phyloP scores from a whole-genome alignment of 257 asterid species.

The Scutellaria minor region DNA sequence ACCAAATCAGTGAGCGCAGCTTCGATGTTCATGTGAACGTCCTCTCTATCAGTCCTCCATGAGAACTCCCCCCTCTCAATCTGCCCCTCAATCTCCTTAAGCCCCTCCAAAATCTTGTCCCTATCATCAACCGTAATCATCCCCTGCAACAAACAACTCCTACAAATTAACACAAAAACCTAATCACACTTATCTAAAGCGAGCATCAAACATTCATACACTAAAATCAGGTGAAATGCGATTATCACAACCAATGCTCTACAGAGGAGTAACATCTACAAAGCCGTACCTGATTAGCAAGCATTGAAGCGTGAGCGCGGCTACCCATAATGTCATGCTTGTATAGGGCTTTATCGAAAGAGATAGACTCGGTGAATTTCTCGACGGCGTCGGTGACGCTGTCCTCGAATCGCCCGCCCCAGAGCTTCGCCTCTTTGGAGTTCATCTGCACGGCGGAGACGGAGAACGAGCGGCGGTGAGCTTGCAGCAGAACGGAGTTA shows the following conservation, averaged over 20 bases:
- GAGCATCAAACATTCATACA: background rate
- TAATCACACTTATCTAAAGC: background rate
- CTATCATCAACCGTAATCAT: conserved; percentile 79
- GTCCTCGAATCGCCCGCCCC: conserved; percentile 98
- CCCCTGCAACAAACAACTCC: conserved; percentile 49
- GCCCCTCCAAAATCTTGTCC: conserved; percentile 70
- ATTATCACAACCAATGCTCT: background rate
- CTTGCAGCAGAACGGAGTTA: background rate
- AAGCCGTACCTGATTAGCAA: conserved; percentile 67
- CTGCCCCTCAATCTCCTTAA: conserved; percentile 68
- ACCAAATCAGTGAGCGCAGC: conserved; percentile 93
- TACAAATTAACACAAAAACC: background rate
- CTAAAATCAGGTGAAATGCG: background rate
- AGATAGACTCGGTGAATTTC: conserved; percentile 92
- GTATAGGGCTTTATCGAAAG: conserved; percentile 83
- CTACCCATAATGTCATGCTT: conserved; percentile 97
- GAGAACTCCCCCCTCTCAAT: conserved; percentile 75
- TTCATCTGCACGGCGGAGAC: conserved; percentile 50
- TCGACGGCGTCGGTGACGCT: conserved; percentile 88
- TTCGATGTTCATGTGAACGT: conserved; percentile 98
- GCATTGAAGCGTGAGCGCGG: conserved; percentile 96
- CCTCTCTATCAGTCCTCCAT: conserved; percentile 99
- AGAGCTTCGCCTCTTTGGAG: conserved; percentile 80
- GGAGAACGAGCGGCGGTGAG: conserved; percentile 38
- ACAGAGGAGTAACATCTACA: background rate